These are phyloP conservation scores for Sporothrix euskadiensis DNA, from an alignment of 2,329 filamentous ascomycete genomes.

Conservation along the genomic window DNA sequence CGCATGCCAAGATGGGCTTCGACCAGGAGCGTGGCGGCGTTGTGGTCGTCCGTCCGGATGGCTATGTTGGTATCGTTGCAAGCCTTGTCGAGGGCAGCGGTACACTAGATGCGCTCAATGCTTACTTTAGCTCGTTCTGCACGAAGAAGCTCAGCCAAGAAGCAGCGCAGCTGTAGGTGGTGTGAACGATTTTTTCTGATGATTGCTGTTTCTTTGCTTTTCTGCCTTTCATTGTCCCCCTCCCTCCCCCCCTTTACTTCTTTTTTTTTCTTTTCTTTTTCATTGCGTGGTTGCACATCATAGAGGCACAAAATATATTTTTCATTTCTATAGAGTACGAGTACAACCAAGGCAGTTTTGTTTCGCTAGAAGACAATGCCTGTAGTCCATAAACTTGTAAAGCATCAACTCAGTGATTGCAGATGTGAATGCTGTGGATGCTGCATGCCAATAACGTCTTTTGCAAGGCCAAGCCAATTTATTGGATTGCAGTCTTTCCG, in stretches of 20 bases:
- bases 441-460: neutral
- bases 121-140: conserved; percentile 75
- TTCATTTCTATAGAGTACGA: neutral
- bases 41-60: conserved; percentile 82
- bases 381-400: too few species aligned
- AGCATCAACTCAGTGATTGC: neutral
- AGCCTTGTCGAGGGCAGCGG: conserved; percentile 72
- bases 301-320: neutral
- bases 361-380: too few species aligned
- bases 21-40: conserved; percentile 72
- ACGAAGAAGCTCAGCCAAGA: conserved; percentile 57
- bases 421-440: neutral
- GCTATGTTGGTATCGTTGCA: conserved; percentile 78
- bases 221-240: neutral
- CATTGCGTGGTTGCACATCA: neutral
- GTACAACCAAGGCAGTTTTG: neutral
- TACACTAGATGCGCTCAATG: conserved; percentile 76
- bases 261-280: neutral
- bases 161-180: conserved; percentile 43
- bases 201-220: neutral
- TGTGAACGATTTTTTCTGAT: neutral
- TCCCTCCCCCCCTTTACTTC: too few species aligned
- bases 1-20: conserved; percentile 85
- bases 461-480: neutral
- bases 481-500: too few species aligned